Evolutionary conservation across 345 rosid genomes (phyloP).

Genomic region (Cardamine chenopodiifolia): DNA sequence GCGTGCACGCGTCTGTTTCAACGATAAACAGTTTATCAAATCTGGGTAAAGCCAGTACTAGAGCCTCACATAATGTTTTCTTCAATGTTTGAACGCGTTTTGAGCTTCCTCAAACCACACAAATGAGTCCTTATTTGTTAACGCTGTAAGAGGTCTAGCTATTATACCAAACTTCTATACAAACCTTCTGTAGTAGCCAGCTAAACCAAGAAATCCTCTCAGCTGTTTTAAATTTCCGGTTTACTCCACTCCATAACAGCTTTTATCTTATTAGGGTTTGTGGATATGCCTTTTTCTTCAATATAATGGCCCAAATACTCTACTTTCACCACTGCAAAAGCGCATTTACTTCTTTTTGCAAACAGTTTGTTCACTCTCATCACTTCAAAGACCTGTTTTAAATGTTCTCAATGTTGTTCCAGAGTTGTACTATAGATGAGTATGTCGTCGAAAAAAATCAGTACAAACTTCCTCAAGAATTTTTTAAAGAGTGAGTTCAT

Average conservation of each 20-base stretch:
- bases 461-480: too few relatives aligned
- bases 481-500: too few relatives aligned
- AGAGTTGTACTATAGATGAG: too few relatives aligned
- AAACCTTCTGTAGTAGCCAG: not conserved
- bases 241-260: accelerated
- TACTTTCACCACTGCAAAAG: accelerated
- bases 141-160: accelerated
- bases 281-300: not conserved
- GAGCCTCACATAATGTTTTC: too few relatives aligned
- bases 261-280: accelerated
- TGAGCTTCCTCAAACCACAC: not conserved
- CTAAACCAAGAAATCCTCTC: not conserved
- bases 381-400: accelerated
- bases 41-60: not conserved
- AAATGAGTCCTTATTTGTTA: too few relatives aligned
- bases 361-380: not conserved
- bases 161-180: not conserved
- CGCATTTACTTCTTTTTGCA: not conserved
- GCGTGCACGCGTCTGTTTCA: accelerated
- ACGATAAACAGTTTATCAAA: too few relatives aligned
- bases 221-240: not conserved
- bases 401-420: not conserved
- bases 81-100: too few relatives aligned
- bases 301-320: not conserved
- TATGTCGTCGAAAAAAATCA: too few relatives aligned